These are phyloP conservation scores for Daldinia loculata DNA, from an alignment of 495 filamentous ascomycete species.

Conservation along the genomic window DNA sequence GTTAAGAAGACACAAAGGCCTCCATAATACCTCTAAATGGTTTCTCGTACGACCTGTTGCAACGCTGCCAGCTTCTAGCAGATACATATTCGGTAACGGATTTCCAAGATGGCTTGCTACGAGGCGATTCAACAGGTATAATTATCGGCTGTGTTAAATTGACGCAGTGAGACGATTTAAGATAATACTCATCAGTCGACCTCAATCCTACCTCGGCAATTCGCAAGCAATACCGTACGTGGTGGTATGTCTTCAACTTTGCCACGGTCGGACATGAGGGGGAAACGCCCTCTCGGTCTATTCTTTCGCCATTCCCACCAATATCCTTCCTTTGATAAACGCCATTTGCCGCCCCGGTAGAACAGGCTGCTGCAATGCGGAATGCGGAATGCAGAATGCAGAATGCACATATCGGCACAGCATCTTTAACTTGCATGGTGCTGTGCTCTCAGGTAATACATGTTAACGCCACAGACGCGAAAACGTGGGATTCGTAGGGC, in stretches of 20 bases:
- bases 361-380: background rate
- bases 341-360: slow-evolving; percentile 6
- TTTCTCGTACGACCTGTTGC: background rate
- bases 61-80: background rate
- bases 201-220: slow-evolving; percentile 17
- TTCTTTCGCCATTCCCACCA: slow-evolving; percentile 12
- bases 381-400: background rate
- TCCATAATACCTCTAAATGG: background rate
- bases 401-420: background rate
- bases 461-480: background rate
- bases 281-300: slow-evolving; percentile 1
- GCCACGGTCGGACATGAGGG: slow-evolving; percentile 24
- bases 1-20: background rate
- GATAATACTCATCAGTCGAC: background rate
- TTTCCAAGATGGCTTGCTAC: background rate
- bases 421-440: background rate
- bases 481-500: slow-evolving; percentile 12
- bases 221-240: background rate
- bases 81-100: background rate
- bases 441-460: slow-evolving; percentile 1
- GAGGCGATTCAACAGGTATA: background rate
- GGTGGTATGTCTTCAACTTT: slow-evolving; percentile 18
- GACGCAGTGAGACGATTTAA: background rate
- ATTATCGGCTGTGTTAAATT: slow-evolving; percentile 12
- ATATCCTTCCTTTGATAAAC: background rate